Evolutionary conservation across 805 yeast species (phyloP), one percentile per base, ranked within the genome.

Genomic region (Monosporozyma solicola): DNA sequence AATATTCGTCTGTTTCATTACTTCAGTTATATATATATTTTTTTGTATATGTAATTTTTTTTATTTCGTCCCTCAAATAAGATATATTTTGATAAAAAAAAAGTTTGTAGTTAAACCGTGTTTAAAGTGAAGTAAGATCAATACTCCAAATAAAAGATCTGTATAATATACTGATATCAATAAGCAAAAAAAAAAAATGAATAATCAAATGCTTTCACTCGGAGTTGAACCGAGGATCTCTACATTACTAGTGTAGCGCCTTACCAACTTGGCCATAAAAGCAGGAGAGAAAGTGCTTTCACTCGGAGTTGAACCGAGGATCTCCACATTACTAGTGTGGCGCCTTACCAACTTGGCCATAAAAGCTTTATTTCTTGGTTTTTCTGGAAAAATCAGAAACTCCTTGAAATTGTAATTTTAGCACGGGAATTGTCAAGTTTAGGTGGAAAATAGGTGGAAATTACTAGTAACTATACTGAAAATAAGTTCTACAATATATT

Each of bases 171-270:
- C 20, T 20, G 2, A 20, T 20, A 20, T 20, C 20, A 20, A 20
- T 27, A 7, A 27, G 39, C 39, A 11, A 5, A 15, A 35, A 11
- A 5, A 15, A 35, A 35, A 35, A 35, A 33, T 9, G 15, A 35
- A 35, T 35, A 13, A 32, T 35, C 39, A 35, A 35, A 41, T 79
- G 83, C 83, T 81, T 75, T 80, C 80, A 80, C 78, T 80, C 84
- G 79, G 84, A 80, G 72, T 80, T 76, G 85, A 80, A 80, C 85
- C 80, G 84, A 83, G 82, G 87, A 82, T 83, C 87, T 82, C 82
- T 80, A 83, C 87, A 83, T 83, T 83, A 83, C 87, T 82, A 83
- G 88, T 83, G 87, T 83, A 82, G 82, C 87, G 87, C 88, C 85
- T 84, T 82, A 83, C 87, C 87, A 80, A 74, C 79, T 77, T 76